A percentile compares a stretch with the other conserved stretches of the same genome.
Evolutionary conservation across 495 filamentous ascomycete species (phyloP).

Genomic region (Endocarpon pusillum): DNA sequence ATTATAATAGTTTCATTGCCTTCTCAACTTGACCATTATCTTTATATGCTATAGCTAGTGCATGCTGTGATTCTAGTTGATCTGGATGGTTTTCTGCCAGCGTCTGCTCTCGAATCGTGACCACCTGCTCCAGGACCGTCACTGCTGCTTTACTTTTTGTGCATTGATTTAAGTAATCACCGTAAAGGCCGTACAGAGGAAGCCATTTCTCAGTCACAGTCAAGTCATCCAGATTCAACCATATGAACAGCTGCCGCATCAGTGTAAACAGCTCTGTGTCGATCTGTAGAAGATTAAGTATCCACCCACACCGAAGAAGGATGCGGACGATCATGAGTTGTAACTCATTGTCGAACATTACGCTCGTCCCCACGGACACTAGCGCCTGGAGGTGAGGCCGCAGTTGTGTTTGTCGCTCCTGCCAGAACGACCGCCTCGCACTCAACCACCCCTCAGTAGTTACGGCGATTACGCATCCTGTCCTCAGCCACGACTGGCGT

Average conservation of each 20-base stretch:
- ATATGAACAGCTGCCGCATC: slow-evolving; percentile 6
- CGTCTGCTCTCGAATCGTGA: neutral
- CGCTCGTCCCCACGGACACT: slow-evolving; percentile 5
- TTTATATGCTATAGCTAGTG: slow-evolving; percentile 12
- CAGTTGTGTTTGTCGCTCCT: slow-evolving; percentile 9
- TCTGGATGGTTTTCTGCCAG: slow-evolving; percentile 14
- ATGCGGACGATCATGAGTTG: too few relatives aligned
- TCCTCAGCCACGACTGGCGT: slow-evolving; percentile 3
- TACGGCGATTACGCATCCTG: slow-evolving; percentile 6
- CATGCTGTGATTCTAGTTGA: slow-evolving; percentile 15
- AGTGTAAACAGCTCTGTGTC: slow-evolving; percentile 7
- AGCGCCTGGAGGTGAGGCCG: slow-evolving; percentile 13
- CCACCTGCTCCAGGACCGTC: neutral
- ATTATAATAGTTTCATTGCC: slow-evolving; percentile 17
- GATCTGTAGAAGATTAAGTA: slow-evolving; percentile 9
- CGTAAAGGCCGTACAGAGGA: neutral
- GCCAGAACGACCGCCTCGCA: slow-evolving; percentile 1
- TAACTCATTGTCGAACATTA: too few relatives aligned
- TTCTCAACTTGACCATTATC: slow-evolving; percentile 14
- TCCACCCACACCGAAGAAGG: too few relatives aligned
- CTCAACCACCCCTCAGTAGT: too few relatives aligned
- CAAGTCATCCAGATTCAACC: neutral
- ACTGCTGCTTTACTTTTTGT: neutral
- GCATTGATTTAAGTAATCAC: neutral
- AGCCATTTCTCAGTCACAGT: neutral